Base-by-base conservation (phyloP, 192 early-diverging fungal species). In the Funneliformis mosseae region DNA sequence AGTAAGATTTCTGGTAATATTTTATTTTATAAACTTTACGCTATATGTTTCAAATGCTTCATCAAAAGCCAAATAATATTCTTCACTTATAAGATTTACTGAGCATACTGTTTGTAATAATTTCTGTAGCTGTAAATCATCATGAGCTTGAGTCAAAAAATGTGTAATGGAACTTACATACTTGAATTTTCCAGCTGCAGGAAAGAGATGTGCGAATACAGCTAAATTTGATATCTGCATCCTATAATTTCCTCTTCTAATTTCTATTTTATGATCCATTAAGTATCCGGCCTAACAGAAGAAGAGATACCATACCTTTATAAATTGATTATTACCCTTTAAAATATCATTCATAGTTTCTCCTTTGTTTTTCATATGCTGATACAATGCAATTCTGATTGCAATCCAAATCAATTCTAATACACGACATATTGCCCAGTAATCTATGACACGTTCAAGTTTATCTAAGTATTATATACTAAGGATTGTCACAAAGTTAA, bases 21-120 rank as follows among this genome's bases (percentile, higher is more conserved):
- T 55, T 74, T 74, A 3, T 18, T 48, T 74, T 8, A 74, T 59
- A 25, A 55, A 74, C 27, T 48, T 74, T 74, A 74, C 27, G n/a
- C 73, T 10, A 59, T 55, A 59, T 23, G 28, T 74, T 74, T 74
- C 50, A 74, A 74, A 46, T 25, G 46, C 73, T 55, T 59, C 50
- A 74, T 74, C 50, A 55, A 55, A 74, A 3, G 14, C 46, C 1
- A 55, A 74, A 74, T 74, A 74, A 55, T 55, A 5, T 23, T 18
- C 27, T 59, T 74, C 6, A 5, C 28, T 50, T 27, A n/a, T 8
- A 25, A 74, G 39, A 41, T 71, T 71, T 42, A 71, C 69, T 1
- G 39, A 71, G 41, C 9, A 39, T 14, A 42, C 39, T 42, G 14
- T 42, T 41, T 39, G 27, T 74, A 74, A 27, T 27, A 45, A 27